Conservation (phyloP, 2,329 filamentous ascomycete species). For the Pezicula carpinea region DNA sequence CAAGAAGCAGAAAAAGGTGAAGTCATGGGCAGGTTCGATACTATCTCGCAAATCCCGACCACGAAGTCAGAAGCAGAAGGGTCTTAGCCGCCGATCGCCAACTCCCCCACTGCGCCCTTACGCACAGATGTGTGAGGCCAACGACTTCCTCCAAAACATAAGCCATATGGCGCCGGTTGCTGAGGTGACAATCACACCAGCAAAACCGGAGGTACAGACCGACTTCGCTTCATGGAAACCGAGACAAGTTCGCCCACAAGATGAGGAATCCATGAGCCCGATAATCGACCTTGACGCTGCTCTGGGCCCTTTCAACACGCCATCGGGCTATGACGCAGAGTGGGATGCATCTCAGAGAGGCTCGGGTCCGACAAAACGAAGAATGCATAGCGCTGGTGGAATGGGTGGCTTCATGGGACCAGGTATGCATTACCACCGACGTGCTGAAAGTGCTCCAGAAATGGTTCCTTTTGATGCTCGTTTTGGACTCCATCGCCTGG, state of each 20-base stretch:
- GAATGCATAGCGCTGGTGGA: slow-evolving; percentile 74
- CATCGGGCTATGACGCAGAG: slow-evolving; percentile 55
- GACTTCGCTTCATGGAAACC: slow-evolving; percentile 34
- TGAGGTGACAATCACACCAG: slow-evolving; percentile 3
- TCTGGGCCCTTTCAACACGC: slow-evolving; percentile 86
- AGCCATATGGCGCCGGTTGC: not conserved
- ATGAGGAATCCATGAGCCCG: slow-evolving; percentile 65
- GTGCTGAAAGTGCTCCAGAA: slow-evolving; percentile 76
- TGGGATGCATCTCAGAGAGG: slow-evolving; percentile 63
- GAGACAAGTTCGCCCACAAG: slow-evolving; percentile 32
- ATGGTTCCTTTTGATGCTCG: slow-evolving; percentile 70
- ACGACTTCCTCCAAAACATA: slow-evolving; percentile 16
- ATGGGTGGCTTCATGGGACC: slow-evolving; percentile 64
- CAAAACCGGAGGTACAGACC: slow-evolving; percentile 16
- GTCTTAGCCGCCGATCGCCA: slow-evolving; percentile 32
- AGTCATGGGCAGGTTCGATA: slow-evolving; percentile 51
- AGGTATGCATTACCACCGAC: slow-evolving; percentile 71
- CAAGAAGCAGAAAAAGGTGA: slow-evolving; percentile 70
- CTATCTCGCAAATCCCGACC: slow-evolving; percentile 43
- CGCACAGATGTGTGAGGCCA: slow-evolving; percentile 20
- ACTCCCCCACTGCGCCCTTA: slow-evolving; percentile 37
- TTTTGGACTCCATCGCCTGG: slow-evolving; percentile 54
- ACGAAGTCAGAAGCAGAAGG: slow-evolving; percentile 36
- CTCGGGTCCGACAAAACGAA: slow-evolving; percentile 51
- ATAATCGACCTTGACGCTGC: slow-evolving; percentile 95